Conservation (phyloP, 2,329 filamentous ascomycete species). For the Aureobasidium uvarum region DNA sequence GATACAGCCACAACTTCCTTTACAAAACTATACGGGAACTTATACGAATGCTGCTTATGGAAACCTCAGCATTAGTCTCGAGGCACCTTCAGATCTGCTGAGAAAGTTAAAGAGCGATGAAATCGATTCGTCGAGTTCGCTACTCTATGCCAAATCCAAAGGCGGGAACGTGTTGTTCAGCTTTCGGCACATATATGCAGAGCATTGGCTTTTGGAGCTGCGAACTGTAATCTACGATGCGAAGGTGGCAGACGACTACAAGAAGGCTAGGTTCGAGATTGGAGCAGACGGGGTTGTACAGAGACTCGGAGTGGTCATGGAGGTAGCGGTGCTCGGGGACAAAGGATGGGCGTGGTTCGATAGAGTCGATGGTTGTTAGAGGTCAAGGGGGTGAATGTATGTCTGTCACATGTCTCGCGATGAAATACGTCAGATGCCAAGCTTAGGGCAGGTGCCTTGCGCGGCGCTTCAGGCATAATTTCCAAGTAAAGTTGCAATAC, state of each 20-base stretch:
- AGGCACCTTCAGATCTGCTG: slow-evolving; percentile 1
- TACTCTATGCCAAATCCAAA: slow-evolving; percentile 23
- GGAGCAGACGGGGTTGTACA: slow-evolving; percentile 28
- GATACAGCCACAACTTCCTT: slow-evolving; percentile 22
- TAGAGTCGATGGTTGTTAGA: neutral
- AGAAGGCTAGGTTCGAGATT: slow-evolving; percentile 28
- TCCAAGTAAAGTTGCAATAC: slow-evolving; percentile 4
- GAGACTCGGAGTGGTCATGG: slow-evolving; percentile 21
- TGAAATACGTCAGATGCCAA: slow-evolving; percentile 14
- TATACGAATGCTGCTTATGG: slow-evolving; percentile 28
- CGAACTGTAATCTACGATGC: slow-evolving; percentile 7
- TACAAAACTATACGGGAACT: slow-evolving; percentile 26
- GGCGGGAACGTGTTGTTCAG: slow-evolving; percentile 13
- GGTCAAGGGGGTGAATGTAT: neutral
- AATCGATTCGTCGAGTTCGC: neutral
- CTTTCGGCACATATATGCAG: slow-evolving; percentile 27
- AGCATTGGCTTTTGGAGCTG: slow-evolving; percentile 28
- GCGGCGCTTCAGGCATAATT: too few relatives aligned
- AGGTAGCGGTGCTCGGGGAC: slow-evolving; percentile 22
- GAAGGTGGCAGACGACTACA: slow-evolving; percentile 18
- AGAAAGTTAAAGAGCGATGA: neutral
- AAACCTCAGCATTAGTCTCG: slow-evolving; percentile 19
- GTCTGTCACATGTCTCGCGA: slow-evolving; percentile 19
- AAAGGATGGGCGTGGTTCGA: slow-evolving; percentile 27
- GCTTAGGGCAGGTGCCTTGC: neutral